These are phyloP conservation scores for Trichoderma breve DNA, from an alignment of 2,329 filamentous ascomycete species.

Conservation along the genomic window DNA sequence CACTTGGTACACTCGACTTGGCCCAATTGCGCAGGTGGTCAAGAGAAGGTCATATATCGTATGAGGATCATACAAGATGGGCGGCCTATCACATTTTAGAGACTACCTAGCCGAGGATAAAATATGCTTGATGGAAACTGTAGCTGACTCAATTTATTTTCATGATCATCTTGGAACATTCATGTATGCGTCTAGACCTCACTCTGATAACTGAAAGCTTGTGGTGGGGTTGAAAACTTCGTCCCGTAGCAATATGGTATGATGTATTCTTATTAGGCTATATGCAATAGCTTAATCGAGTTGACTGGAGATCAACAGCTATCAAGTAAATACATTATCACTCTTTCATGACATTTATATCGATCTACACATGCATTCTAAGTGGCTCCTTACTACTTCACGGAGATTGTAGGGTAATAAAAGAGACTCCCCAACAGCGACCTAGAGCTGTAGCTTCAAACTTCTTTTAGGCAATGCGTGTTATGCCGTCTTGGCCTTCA, in stretches of 20 bases:
- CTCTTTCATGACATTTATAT: neutral
- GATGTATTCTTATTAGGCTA: neutral
- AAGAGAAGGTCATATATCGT: neutral
- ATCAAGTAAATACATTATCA: neutral
- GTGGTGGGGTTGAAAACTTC: neutral
- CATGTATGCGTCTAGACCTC: neutral
- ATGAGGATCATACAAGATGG: neutral
- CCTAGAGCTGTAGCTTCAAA: neutral
- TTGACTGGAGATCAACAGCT: neutral
- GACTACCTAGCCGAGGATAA: neutral
- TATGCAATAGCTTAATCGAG: no score
- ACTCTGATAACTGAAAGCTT: neutral
- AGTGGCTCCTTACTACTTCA: neutral
- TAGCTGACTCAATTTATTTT: neutral
- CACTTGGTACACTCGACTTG: neutral
- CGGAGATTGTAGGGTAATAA: neutral
- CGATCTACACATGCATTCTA: neutral
- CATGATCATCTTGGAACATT: neutral
- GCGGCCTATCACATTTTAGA: neutral
- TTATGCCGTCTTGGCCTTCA: neutral
- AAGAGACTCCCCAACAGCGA: neutral
- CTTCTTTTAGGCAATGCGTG: neutral
- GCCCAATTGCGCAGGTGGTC: neutral
- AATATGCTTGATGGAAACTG: neutral
- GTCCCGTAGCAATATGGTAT: neutral